Evolutionary conservation across 768 basidiomycete species (phyloP), one percentile per base, ranked within the genome.

Genomic region (Rhodotorula toruloides): DNA sequence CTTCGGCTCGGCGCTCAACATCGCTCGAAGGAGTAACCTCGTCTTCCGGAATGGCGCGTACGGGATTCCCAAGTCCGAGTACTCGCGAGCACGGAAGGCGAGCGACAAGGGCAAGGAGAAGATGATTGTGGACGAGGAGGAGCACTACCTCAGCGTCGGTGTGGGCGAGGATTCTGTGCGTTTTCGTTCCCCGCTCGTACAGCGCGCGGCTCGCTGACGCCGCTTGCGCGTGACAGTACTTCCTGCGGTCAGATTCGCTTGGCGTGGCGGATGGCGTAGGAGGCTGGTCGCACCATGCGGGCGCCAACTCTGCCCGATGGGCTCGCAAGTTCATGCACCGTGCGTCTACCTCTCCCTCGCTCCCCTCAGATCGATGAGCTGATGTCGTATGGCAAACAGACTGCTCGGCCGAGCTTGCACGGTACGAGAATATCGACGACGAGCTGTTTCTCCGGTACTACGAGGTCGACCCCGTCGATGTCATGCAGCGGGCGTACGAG

Each of bases 221-320:
- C 32, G 14, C 14, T 39, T 5, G 22, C 22, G 3, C 25, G 22
- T 17, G n/a, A 13, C 50, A 61, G 48, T 74, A 86, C 66, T 81
- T 80, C 52, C 65, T 79, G n/a, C 57, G 77, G 11, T 54, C 68
- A 63, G 88, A 91, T 74, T 89, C 90, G 11, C 86, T 98, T 81
- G 93, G 93, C 25, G 87, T 98, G 14, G 90, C 92, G 7, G 93
- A 97, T 75, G 93, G 93, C 37, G 93, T 97, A 1, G 93, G 93
- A 0, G 92, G 92, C 0, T 96, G 91, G 92, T 82, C 70, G 74
- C 61, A 76, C 80, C 81, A 72, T 27, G 78, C 73, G 17, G 61
- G 67, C 36, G 88, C 80, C 31, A 79, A 81, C 74, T 78, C 80
- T 0, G 79, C 80, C 2, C 72, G 79, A 54, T 81, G 80, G 75